These are phyloP conservation scores for Cercospora nicotianae DNA, from an alignment of 2,329 filamentous ascomycete species.

Conservation along the genomic window DNA sequence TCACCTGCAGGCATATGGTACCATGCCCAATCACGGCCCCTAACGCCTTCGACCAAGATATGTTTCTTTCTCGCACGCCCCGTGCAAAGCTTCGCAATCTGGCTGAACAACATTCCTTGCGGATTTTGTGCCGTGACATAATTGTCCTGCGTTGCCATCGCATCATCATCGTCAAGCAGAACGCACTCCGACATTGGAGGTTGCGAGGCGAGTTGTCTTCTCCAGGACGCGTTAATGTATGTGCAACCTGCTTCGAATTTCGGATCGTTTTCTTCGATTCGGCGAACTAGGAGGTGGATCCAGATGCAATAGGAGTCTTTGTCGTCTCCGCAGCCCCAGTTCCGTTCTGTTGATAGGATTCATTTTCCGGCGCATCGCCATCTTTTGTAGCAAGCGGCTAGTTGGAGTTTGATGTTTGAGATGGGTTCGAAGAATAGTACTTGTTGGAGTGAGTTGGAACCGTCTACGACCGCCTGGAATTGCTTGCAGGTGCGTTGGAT, in stretches of 20 bases:
- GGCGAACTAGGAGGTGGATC: not conserved
- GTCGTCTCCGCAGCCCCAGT: too few species aligned
- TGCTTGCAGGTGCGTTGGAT: slow-evolving; percentile 16
- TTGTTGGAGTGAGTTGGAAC: slow-evolving; percentile 12
- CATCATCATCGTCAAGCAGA: not conserved
- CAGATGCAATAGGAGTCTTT: not conserved
- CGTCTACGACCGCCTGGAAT: slow-evolving; percentile 16
- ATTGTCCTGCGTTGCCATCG: too few species aligned
- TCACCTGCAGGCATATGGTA: not conserved
- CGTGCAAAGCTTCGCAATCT: not conserved
- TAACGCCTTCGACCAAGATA: too few species aligned
- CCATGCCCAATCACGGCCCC: too few species aligned
- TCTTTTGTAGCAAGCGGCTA: not conserved
- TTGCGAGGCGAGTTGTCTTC: slow-evolving; percentile 7
- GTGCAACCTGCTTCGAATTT: not conserved
- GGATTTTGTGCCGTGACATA: too few species aligned
- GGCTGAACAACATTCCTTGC: not conserved
- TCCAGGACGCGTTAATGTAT: slow-evolving; percentile 9
- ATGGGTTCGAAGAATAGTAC: slow-evolving; percentile 17
- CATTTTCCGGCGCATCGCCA: not conserved
- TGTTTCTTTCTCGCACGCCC: not conserved
- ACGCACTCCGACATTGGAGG: not conserved
- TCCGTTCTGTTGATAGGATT: too few species aligned
- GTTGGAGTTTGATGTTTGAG: not conserved
- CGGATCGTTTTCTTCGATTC: not conserved